A percentile compares a stretch with the other conserved stretches of the same genome.
Conservation (phyloP, 73 alveolate genomes). For the Uronychia setigera region DNA sequence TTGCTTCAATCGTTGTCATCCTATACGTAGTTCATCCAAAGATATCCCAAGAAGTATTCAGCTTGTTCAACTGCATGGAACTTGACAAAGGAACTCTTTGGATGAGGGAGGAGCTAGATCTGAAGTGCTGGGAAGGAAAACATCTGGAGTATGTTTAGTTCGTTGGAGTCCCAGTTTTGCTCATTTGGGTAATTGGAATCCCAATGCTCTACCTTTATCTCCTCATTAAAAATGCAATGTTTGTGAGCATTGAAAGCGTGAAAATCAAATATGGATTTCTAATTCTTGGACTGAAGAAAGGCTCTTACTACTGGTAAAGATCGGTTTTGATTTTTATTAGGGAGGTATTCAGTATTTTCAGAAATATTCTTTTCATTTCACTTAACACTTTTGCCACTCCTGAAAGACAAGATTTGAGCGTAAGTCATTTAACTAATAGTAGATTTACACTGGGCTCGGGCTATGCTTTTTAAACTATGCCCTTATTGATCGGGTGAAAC, state of each 20-base stretch:
- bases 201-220: not conserved
- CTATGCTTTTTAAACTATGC: not conserved
- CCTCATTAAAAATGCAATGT: not conserved
- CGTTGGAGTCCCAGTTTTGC: not conserved
- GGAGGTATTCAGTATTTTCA: not conserved
- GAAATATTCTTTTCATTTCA: not conserved
- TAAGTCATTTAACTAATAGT: not conserved
- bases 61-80: slow-evolving; percentile 1
- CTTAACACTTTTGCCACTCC: not conserved
- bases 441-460: not conserved
- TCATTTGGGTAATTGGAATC: not conserved
- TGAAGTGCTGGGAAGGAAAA: not conserved
- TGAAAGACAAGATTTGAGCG: not conserved
- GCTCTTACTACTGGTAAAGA: not conserved
- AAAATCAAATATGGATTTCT: not conserved
- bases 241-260: not conserved
- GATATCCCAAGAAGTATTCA: not conserved
- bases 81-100: not conserved
- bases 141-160: not conserved
- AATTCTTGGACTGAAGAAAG: not conserved
- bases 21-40: not conserved
- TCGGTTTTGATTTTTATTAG: not conserved
- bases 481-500: not conserved
- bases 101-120: not conserved
- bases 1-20: not conserved